Evolutionary conservation across 1,139 yeast species (phyloP), one percentile per base, ranked within the genome.

Genomic region (Meyerozyma athensensis): DNA sequence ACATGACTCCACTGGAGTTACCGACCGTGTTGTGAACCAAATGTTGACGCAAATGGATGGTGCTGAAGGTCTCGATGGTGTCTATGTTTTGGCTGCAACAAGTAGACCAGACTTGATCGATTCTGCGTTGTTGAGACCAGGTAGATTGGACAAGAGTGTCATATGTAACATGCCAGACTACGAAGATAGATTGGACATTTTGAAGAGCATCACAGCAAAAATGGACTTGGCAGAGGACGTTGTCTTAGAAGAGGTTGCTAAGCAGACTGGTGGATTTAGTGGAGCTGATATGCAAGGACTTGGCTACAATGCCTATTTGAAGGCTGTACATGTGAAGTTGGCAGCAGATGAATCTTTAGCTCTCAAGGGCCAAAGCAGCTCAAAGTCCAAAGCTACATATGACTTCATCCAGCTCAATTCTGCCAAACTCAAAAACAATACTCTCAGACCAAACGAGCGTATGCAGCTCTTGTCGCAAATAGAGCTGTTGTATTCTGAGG

Each of bases 31-130:
- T 30, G 98, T 92, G 30, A 94, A 94, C 60, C 98, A 92, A 57
- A 78, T 92, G 81, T 75, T 92, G 53, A 92, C 98, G 0, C 97
- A 94, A 58, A 89, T 92, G 96, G 99, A 92, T 61, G 99, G 99
- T 64, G 97, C 97, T 1, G 98, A 92, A 59, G 97, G 97, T 0
- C 67, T 90, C 26, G 97, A 90, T 52, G 97, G 97, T 1, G 98
- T 94, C 3, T 92, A 92, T 54, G 96, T 94, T 1, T 68, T 92
- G 22, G 98, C 97, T 0, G 98, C 98, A 1, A 94, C 98, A 0
- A 81, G 92, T 51, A 72, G 98, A 50, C 97, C 97, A 0, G 97
- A 92, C 54, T 71, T 92, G 51, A 90, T 94, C 48, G 99, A 92
- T 59, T 82, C 96, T 5, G 99, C 99, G 0, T 68, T 92, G 42